These are phyloP conservation scores for Exophiala sp. DNA, from an alignment of 2,329 filamentous ascomycete genomes.

Conservation along the genomic window DNA sequence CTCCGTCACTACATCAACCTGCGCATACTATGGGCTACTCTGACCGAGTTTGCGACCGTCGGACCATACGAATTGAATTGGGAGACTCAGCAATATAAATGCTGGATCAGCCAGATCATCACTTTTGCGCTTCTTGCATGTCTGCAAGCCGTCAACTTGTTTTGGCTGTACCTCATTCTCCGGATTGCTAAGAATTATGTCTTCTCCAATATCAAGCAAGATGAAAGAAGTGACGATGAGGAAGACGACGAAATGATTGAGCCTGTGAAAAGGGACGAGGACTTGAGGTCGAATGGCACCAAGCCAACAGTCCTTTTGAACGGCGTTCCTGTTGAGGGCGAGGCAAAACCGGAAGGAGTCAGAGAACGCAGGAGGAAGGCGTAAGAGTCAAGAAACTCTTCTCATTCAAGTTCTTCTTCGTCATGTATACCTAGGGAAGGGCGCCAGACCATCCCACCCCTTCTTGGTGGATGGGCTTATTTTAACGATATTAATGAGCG, in stretches of 20 bases:
- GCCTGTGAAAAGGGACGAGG: background rate
- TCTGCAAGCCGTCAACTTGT: slow-evolving; percentile 35
- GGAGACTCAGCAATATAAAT: slow-evolving; percentile 37
- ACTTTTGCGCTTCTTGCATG: slow-evolving; percentile 33
- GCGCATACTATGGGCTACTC: slow-evolving; percentile 32
- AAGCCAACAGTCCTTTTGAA: slow-evolving; percentile 36
- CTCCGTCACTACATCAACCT: slow-evolving; percentile 65
- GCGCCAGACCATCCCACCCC: background rate
- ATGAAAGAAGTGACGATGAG: slow-evolving; percentile 47
- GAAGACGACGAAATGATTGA: slow-evolving; percentile 39
- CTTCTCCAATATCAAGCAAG: slow-evolving; percentile 32
- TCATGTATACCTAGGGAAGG: background rate
- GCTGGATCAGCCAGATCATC: slow-evolving; percentile 34
- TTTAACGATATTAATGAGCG: no score
- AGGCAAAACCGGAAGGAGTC: slow-evolving; percentile 29
- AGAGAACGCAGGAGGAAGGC: slow-evolving; percentile 28
- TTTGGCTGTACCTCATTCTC: slow-evolving; percentile 34
- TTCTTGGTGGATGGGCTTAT: no score
- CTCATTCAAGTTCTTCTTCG: background rate
- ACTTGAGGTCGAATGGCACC: slow-evolving; percentile 10
- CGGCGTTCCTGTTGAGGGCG: slow-evolving; percentile 35
- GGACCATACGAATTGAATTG: slow-evolving; percentile 36
- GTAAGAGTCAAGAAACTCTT: background rate
- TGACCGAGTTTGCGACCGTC: slow-evolving; percentile 35
- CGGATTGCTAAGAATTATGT: slow-evolving; percentile 32